Conservation (phyloP, 768 basidiomycete genomes). For the Calocybe indica region DNA sequence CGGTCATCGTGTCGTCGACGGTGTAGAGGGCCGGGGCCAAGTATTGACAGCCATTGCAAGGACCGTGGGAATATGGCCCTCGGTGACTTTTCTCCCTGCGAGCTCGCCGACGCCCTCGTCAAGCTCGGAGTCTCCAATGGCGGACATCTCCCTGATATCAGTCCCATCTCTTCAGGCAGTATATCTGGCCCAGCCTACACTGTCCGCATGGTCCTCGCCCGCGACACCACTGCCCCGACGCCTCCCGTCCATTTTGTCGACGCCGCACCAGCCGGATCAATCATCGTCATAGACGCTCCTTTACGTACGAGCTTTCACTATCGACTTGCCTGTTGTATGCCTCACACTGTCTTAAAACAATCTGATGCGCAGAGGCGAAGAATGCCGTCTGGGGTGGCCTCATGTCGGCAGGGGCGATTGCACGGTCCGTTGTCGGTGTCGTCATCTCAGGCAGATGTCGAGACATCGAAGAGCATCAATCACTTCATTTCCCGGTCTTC, state of each 20-base stretch:
- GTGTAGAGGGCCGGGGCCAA: constrained; percentile 5
- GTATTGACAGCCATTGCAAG: constrained; percentile 2
- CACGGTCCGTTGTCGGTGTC: constrained; percentile 64
- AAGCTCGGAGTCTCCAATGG: constrained; percentile 70
- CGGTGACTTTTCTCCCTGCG: constrained; percentile 54
- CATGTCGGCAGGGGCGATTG: constrained; percentile 82
- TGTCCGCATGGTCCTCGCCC: constrained; percentile 68
- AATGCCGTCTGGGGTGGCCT: constrained; percentile 92
- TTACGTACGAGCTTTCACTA: too few relatives aligned
- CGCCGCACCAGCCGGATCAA: constrained; percentile 52
- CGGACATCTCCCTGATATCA: constrained; percentile 80
- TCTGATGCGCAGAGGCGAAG: constrained; percentile 45
- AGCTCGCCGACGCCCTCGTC: constrained; percentile 84
- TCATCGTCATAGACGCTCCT: constrained; percentile 75
- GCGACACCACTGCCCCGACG: constrained; percentile 56
- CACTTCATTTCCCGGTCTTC: constrained; percentile 72
- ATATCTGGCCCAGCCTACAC: constrained; percentile 82
- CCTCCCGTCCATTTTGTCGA: constrained; percentile 78
- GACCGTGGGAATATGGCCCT: constrained; percentile 12
- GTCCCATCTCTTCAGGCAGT: constrained; percentile 26
- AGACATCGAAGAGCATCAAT: constrained; percentile 74
- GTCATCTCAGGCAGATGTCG: constrained; percentile 83
- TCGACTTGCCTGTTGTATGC: not conserved
- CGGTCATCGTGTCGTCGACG: constrained; percentile 29
- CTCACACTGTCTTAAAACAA: constrained; percentile 11